phyloP scores from a whole-genome alignment of 768 basidiomycete species.

The Pleurotus platypus region DNA sequence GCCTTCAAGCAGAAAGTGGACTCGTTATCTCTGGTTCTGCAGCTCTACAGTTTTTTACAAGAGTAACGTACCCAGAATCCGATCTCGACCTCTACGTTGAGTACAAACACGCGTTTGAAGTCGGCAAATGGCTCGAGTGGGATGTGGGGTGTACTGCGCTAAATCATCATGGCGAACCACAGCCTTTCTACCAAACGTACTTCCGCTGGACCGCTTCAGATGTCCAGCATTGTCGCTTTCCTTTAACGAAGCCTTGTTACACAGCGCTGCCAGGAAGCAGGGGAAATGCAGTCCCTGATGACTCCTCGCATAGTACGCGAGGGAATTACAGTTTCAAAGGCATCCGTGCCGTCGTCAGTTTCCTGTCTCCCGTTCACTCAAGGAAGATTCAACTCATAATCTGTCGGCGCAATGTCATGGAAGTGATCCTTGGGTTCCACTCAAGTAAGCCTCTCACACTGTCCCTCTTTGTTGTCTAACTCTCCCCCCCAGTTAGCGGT shows the following conservation, averaged over 20 bases:
- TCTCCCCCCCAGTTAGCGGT: slow-evolving; percentile 18
- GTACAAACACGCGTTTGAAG: slow-evolving; percentile 21
- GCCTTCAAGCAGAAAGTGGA: slow-evolving; percentile 36
- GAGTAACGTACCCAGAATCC: slow-evolving; percentile 36
- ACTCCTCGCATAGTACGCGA: not conserved
- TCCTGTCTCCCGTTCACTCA: slow-evolving; percentile 5
- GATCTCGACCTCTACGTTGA: slow-evolving; percentile 51
- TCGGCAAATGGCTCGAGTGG: slow-evolving; percentile 32
- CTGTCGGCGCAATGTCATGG: slow-evolving; percentile 21
- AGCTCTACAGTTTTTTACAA: slow-evolving; percentile 49
- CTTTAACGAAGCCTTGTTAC: not conserved
- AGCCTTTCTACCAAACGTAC: too few species aligned
- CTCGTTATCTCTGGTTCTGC: slow-evolving; percentile 50
- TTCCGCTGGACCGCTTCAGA: too few species aligned
- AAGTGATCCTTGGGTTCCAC: slow-evolving; percentile 19
- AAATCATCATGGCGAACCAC: not conserved
- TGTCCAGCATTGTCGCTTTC: too few species aligned
- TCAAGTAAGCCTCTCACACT: slow-evolving; percentile 20
- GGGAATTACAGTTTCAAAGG: not conserved
- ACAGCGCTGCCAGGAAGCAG: not conserved
- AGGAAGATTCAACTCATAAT: slow-evolving; percentile 34
- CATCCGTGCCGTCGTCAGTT: too few species aligned
- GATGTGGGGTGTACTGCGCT: slow-evolving; percentile 1
- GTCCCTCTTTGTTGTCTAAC: not conserved
- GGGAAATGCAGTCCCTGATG: not conserved